A percentile compares a stretch with the other conserved stretches of the same genome.
phyloP scores from a whole-genome alignment of 768 basidiomycete genomes.

The Russula virescens region DNA sequence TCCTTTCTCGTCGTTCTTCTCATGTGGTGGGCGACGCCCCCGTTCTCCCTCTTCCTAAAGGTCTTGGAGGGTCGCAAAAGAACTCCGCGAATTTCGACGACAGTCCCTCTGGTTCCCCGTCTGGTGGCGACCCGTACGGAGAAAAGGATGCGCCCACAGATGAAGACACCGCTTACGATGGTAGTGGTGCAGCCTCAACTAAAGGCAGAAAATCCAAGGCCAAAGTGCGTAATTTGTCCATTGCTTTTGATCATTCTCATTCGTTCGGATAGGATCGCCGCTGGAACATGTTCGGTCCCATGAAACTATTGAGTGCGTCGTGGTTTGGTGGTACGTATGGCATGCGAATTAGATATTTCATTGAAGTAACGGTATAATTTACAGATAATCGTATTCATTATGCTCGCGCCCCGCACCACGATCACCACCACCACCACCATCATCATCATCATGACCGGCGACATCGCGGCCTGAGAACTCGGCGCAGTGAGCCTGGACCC shows the following conservation, averaged over 20 bases:
- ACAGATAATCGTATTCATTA: constrained; percentile 1
- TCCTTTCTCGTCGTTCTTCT: background rate
- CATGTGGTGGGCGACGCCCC: background rate
- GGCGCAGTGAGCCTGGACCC: background rate
- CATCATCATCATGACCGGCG: background rate
- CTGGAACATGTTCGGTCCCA: constrained; percentile 23
- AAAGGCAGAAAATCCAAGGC: constrained; percentile 7
- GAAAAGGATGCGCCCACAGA: background rate
- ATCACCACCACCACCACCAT: background rate
- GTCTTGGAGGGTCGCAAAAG: background rate
- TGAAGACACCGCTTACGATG: background rate
- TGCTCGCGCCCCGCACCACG: constrained; percentile 5
- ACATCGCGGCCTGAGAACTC: background rate
- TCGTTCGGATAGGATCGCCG: constrained; percentile 16
- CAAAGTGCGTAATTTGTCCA: constrained; percentile 5
- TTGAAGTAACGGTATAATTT: background rate
- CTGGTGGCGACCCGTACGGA: background rate
- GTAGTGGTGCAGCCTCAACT: background rate
- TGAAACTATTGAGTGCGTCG: constrained; percentile 22
- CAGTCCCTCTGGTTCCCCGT: background rate
- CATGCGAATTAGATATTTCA: background rate
- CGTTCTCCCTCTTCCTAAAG: constrained; percentile 13
- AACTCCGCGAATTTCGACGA: background rate
- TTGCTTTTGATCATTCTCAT: background rate
- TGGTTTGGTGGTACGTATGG: constrained; percentile 21